Conservation (phyloP, 257 asterid genomes). For the Nicotiana paniculata region DNA sequence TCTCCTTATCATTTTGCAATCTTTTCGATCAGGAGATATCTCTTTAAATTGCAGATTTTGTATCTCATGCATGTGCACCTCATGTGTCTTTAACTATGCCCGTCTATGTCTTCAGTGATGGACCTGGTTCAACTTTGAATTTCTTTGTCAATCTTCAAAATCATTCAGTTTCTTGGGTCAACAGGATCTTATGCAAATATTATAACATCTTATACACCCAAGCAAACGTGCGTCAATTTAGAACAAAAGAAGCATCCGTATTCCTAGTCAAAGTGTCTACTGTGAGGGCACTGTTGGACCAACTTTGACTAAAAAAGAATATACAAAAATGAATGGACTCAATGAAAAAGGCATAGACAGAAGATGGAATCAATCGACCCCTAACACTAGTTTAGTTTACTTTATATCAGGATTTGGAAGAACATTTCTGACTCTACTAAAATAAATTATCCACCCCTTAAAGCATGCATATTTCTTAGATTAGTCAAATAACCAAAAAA, state of each 20-base stretch:
- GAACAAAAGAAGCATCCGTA: neutral
- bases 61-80: too few relatives aligned
- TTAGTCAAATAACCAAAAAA: neutral
- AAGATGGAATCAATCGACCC: neutral
- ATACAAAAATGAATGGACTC: neutral
- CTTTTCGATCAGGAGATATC: too few relatives aligned
- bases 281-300: neutral
- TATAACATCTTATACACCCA: too few relatives aligned
- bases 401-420: neutral
- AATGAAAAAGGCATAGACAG: neutral
- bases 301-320: neutral
- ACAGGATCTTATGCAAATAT: too few relatives aligned
- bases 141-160: too few relatives aligned
- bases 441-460: neutral
- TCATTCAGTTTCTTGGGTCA: too few relatives aligned
- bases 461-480: neutral
- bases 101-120: too few relatives aligned
- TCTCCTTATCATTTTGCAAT: too few relatives aligned
- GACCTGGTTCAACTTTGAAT: too few relatives aligned
- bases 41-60: too few relatives aligned
- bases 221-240: neutral
- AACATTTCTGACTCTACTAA: neutral
- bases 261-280: neutral
- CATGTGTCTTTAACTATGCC: too few relatives aligned
- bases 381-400: neutral